A percentile compares a stretch with the other conserved stretches of the same genome.
These are phyloP conservation scores for Kalanchoe fedtschenkoi DNA, from an alignment of 164 flowering plant species.

Conservation along the genomic window DNA sequence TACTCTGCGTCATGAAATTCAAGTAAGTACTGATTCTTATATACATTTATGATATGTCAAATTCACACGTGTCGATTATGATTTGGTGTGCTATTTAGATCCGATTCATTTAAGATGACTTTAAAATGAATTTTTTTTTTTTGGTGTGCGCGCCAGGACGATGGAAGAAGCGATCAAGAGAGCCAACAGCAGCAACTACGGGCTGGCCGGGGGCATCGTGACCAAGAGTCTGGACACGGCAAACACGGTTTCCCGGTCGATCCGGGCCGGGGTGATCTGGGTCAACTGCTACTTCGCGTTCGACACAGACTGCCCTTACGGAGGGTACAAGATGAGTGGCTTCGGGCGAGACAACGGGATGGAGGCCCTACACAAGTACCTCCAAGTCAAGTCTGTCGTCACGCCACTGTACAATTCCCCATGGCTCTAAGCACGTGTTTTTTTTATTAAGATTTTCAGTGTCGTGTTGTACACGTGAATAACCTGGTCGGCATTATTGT, in stretches of 20 bases:
- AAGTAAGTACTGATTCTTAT: slow-evolving; percentile 37
- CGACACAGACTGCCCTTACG: slow-evolving; percentile 44
- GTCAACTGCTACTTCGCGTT: slow-evolving; percentile 60
- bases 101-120: no score
- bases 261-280: slow-evolving; percentile 65
- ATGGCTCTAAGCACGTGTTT: slow-evolving; percentile 36
- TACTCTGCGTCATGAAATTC: slow-evolving; percentile 66
- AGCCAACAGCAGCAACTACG: slow-evolving; percentile 64
- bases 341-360: slow-evolving; percentile 50
- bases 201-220: slow-evolving; percentile 65
- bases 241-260: slow-evolving; percentile 64
- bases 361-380: slow-evolving; percentile 53
- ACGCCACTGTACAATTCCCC: slow-evolving; percentile 64
- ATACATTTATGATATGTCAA: background rate
- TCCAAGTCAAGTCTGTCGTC: slow-evolving; percentile 60
- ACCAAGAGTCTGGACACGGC: slow-evolving; percentile 52
- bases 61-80: no score
- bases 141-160: slow-evolving; percentile 45
- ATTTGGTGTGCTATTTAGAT: no score
- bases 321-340: slow-evolving; percentile 78
- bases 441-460: slow-evolving; percentile 1
- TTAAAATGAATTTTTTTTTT: background rate
- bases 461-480: no score
- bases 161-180: slow-evolving; percentile 51
- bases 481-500: no score